Conservation (phyloP, 192 early-diverging fungal species). For the Jimgerdemannia lactiflua region DNA sequence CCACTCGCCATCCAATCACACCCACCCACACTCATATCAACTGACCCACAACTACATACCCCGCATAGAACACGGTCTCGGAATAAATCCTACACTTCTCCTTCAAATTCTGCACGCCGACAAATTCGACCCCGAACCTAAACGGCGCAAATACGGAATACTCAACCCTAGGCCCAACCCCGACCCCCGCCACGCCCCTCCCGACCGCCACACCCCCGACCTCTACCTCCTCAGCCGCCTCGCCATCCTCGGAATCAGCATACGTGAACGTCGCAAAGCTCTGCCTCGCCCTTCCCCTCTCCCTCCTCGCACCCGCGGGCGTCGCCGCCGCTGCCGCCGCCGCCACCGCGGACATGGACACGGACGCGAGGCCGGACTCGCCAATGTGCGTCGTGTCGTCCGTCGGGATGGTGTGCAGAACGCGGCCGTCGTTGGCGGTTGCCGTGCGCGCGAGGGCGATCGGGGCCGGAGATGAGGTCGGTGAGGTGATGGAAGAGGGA, state of each 20-base stretch:
- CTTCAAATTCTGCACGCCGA: constrained; percentile 31
- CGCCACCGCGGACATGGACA: not conserved
- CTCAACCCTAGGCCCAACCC: not conserved
- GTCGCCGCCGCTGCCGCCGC: too few species aligned
- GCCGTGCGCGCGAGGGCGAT: not conserved
- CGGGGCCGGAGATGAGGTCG: too few species aligned
- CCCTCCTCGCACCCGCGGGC: not conserved
- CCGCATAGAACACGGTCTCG: constrained; percentile 48
- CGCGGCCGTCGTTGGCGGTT: not conserved
- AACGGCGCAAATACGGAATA: constrained; percentile 45
- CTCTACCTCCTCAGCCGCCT: not conserved
- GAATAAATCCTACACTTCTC: constrained; percentile 38
- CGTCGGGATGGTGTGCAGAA: constrained; percentile 21
- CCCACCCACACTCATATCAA: not conserved
- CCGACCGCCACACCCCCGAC: not conserved
- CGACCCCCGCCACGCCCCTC: not conserved
- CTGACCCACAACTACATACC: constrained; percentile 23
- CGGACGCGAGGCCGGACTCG: constrained; percentile 18
- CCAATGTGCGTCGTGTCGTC: constrained; percentile 31
- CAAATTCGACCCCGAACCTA: constrained; percentile 50
- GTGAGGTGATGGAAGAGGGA: too few species aligned
- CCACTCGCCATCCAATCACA: not conserved
- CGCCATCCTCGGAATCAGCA: not conserved
- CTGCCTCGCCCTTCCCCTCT: not conserved
- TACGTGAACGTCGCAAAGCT: not conserved